These are phyloP conservation scores for Mallotus repandus DNA, from an alignment of 441 rosid genomes.

Conservation along the genomic window DNA sequence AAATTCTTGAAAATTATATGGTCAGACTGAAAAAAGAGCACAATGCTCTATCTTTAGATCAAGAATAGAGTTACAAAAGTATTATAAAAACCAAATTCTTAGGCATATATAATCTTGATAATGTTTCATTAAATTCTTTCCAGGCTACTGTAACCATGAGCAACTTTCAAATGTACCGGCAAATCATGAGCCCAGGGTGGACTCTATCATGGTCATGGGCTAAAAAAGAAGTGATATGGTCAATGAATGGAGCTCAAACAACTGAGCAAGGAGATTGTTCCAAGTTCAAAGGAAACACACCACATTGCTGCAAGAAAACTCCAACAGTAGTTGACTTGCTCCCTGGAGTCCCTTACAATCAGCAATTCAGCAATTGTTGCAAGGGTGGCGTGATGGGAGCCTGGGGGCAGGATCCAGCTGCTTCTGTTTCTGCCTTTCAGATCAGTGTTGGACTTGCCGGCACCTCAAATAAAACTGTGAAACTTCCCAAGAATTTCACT, in stretches of 20 bases:
- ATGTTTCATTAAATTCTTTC: not conserved
- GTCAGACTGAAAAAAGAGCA: not conserved
- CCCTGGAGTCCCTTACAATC: slow-evolving; percentile 86
- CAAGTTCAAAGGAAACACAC: slow-evolving; percentile 76
- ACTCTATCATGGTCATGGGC: slow-evolving; percentile 92
- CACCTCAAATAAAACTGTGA: slow-evolving; percentile 78
- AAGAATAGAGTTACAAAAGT: not conserved
- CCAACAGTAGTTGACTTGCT: slow-evolving; percentile 83
- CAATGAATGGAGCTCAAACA: slow-evolving; percentile 84
- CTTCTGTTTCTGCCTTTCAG: slow-evolving; percentile 76
- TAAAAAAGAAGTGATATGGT: slow-evolving; percentile 85
- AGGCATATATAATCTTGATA: not conserved
- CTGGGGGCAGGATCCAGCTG: slow-evolving; percentile 80
- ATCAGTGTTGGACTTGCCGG: slow-evolving; percentile 74
- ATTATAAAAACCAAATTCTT: not conserved
- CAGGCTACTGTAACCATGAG: slow-evolving; percentile 74
- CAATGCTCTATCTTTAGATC: not conserved
- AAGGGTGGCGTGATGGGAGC: slow-evolving; percentile 85
- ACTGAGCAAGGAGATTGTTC: slow-evolving; percentile 97
- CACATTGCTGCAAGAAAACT: slow-evolving; percentile 82
- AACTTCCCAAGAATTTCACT: slow-evolving; percentile 88
- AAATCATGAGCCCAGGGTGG: slow-evolving; percentile 87
- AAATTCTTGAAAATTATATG: not conserved
- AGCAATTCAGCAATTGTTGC: slow-evolving; percentile 80
- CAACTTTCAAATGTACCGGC: slow-evolving; percentile 85